A percentile compares a stretch with the other conserved stretches of the same genome.
phyloP scores from a whole-genome alignment of 495 filamentous ascomycete species.

The Penicillium simplicissimum region DNA sequence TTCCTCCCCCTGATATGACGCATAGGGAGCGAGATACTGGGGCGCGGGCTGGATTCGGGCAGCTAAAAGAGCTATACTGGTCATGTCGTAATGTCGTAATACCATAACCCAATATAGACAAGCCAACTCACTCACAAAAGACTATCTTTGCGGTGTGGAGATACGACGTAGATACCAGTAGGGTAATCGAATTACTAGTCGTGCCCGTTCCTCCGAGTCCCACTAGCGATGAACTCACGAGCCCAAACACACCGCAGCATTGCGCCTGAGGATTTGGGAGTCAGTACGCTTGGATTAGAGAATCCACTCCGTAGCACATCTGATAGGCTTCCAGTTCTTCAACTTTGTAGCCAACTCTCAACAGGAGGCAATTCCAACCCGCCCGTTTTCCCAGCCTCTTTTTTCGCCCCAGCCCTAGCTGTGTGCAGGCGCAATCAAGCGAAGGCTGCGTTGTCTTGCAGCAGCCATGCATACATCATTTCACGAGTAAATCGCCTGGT shows the following conservation, averaged over 20 bases:
- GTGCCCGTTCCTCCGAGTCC: neutral
- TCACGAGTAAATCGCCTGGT: neutral
- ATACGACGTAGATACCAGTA: neutral
- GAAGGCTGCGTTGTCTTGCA: slow-evolving; percentile 19
- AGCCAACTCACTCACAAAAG: neutral
- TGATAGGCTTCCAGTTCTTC: neutral
- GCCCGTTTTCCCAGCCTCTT: slow-evolving; percentile 1
- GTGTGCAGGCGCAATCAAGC: slow-evolving; percentile 3
- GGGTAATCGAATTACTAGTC: slow-evolving; percentile 5
- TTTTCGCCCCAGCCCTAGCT: neutral
- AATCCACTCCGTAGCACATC: neutral
- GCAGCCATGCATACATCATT: slow-evolving; percentile 5
- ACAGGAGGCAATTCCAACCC: slow-evolving; percentile 2
- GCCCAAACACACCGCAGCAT: neutral
- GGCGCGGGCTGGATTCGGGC: slow-evolving; percentile 7
- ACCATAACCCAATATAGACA: neutral
- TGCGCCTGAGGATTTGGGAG: neutral
- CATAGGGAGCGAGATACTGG: slow-evolving; percentile 8
- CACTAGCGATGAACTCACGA: neutral
- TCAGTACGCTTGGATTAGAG: neutral
- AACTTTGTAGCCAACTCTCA: neutral
- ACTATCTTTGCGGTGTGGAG: neutral
- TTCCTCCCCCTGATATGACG: slow-evolving; percentile 21
- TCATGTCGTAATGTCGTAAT: neutral
- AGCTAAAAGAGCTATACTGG: neutral